Base-by-base conservation (phyloP, 2,329 filamentous ascomycete species). In the Epichloe sibirici region DNA sequence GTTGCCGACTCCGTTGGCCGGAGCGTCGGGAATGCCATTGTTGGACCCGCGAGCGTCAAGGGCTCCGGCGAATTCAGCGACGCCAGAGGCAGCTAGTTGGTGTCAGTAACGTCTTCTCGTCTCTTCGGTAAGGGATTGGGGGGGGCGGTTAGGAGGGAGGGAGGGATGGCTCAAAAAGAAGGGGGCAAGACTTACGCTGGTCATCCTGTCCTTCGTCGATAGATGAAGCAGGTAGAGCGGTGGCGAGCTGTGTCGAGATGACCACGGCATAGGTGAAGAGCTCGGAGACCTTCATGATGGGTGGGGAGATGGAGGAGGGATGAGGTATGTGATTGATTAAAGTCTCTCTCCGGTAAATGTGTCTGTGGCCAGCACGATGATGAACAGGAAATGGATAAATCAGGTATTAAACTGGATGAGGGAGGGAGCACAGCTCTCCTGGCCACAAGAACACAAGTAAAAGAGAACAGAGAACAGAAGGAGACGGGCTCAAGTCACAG, bases 221-320 rank as follows among this genome's bases (percentile, higher is more conserved):
- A 23, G 42, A 21, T 4, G 42, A 12, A 25, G 49, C 9, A 15
- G 45, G 51, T 2, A 45, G 39, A 13, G 38, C 38, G 9, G 31
- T 28, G 47, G 46, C 23, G 34, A 53, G 51, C 23, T 48, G 51
- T 2, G 40, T 35, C 17, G 45, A 52, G 21, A 35, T 21, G 23
- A 47, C 51, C n/a, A 52, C 17, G 23, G 17, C 45, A 23, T 34
- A 52, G 15, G 51, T 47, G 31, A 52, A 31, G 25, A 52, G n/a
- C 35, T 52, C 45, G 17, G 51, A 34, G 39, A 52, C 21, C 38
- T 52, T 52, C 51, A 52, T 52, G 25, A 17, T 45, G 51, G 37
- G 9, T 21, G 17, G 31, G 31, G 4, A 31, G 3, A 31, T 31
- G 28, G 28, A 8, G 17, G 17, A 21, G 17, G 28, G 8, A 31